Conservation (phyloP, 2,329 filamentous ascomycete species). For the Volutella citrinella region DNA sequence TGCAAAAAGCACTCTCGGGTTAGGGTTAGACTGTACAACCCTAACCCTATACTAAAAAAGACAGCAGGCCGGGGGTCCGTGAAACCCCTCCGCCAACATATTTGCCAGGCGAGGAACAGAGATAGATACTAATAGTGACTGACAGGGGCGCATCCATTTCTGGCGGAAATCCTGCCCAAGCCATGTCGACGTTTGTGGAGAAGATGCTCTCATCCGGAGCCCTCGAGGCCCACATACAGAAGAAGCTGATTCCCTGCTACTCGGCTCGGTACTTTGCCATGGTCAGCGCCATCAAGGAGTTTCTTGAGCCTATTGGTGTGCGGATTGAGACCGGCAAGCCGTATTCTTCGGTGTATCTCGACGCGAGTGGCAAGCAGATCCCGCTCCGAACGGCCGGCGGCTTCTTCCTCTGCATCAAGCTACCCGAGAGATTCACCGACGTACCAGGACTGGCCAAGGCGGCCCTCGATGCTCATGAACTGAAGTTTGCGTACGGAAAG, state of each 20-base stretch:
- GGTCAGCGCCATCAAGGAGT: conserved; percentile 3
- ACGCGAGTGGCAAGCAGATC: too few species aligned
- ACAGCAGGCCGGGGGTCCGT: too few species aligned
- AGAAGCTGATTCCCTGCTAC: conserved; percentile 1
- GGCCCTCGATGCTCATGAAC: conserved; percentile 1
- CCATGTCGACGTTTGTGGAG: background rate
- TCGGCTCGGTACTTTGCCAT: conserved; percentile 2
- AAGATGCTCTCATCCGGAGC: conserved; percentile 2
- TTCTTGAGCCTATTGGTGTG: conserved; percentile 2
- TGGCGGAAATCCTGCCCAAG: conserved; percentile 2
- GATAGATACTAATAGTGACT: background rate
- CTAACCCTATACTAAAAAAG: too few species aligned
- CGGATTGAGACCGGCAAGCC: conserved; percentile 1
- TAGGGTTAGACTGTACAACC: too few species aligned
- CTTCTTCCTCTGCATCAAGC: conserved; percentile 1
- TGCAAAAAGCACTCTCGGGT: too few species aligned
- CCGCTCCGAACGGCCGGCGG: conserved; percentile 1
- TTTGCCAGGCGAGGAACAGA: too few species aligned
- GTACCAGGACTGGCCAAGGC: background rate
- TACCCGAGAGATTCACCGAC: background rate
- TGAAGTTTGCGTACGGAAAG: conserved; percentile 6
- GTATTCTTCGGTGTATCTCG: background rate
- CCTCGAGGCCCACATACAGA: conserved; percentile 1
- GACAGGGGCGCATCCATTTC: background rate
- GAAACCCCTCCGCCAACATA: too few species aligned